Percentiles rank a stretch among this genome's conserved stretches.
Conservation (phyloP, 192 early-diverging fungal genomes). For the Backusella sp. region DNA sequence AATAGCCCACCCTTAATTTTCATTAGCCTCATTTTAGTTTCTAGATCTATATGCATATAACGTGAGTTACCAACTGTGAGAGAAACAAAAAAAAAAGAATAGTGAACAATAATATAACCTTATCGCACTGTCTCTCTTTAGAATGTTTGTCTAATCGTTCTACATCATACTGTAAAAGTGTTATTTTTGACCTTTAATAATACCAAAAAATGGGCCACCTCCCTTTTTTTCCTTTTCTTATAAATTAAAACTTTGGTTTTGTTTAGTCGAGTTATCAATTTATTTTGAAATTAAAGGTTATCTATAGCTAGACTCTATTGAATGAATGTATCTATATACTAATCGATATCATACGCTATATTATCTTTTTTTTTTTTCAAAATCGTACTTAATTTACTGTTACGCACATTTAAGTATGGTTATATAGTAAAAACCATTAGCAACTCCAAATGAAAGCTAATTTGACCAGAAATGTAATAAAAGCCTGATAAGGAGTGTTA, state of each 20-base stretch:
- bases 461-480: not conserved
- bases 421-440: not conserved
- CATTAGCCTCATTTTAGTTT: not conserved
- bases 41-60: not conserved
- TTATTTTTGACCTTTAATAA: not conserved
- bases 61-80: no score
- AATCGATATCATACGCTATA: not conserved
- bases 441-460: not conserved
- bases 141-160: not conserved
- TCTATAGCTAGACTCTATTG: no score
- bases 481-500: not conserved
- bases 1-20: not conserved
- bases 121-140: not conserved
- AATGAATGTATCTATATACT: not conserved
- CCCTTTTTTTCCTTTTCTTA: not conserved
- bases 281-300: no score
- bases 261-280: no score
- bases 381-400: not conserved
- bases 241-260: no score
- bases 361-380: not conserved
- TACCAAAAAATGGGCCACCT: not conserved
- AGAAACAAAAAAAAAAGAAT: not conserved
- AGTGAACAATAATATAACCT: not conserved
- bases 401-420: not conserved
- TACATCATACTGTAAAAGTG: not conserved